phyloP scores from a whole-genome alignment of 139 green algal genomes.

The Pleodorina starrii region DNA sequence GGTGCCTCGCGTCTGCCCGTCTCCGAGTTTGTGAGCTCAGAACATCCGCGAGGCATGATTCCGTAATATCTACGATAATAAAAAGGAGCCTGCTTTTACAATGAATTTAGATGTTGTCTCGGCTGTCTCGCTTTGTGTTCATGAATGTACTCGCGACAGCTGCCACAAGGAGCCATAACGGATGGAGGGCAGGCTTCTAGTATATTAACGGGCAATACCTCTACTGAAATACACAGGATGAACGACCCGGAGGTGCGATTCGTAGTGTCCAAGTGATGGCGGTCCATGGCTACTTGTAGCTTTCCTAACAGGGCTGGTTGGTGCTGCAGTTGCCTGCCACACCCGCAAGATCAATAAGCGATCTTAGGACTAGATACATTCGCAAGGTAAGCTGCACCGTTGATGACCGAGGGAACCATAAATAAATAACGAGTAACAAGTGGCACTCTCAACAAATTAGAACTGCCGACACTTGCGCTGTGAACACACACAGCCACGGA shows the following conservation, averaged over 20 bases:
- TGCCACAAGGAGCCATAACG: background rate
- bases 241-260: background rate
- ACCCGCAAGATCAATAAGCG: background rate
- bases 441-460: too few relatives aligned
- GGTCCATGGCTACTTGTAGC: background rate
- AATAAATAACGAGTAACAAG: too few relatives aligned
- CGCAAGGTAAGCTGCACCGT: background rate
- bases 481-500: too few relatives aligned
- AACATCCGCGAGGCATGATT: background rate
- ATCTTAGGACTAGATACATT: slow-evolving; percentile 15
- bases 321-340: background rate
- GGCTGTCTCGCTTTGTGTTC: background rate
- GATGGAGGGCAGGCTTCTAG: background rate
- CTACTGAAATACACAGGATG: background rate
- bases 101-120: background rate
- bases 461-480: too few relatives aligned
- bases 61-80: background rate
- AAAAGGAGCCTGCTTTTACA: background rate
- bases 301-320: background rate
- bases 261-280: background rate
- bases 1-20: background rate
- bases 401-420: too few relatives aligned
- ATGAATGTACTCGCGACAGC: background rate
- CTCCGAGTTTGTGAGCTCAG: background rate
- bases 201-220: background rate